A percentile compares a stretch with the other conserved stretches of the same genome.
phyloP scores from a whole-genome alignment of 1,284 basidiomycete genomes.

The Ustilago sp. region DNA sequence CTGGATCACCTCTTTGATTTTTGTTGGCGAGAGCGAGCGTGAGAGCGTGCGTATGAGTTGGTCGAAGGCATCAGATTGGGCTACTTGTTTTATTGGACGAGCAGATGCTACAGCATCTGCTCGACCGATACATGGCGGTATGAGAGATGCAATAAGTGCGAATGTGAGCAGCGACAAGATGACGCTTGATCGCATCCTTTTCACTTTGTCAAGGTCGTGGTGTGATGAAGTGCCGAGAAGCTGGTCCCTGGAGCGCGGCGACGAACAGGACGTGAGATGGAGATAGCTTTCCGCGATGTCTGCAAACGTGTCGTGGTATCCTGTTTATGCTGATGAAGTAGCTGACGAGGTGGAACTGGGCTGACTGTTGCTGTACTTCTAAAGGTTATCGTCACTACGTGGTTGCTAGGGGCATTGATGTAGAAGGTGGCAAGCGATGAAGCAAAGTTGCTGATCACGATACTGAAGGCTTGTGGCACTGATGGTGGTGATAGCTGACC shows the following conservation, averaged over 20 bases:
- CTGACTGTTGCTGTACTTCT: neutral
- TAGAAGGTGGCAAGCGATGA: neutral
- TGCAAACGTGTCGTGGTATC: neutral
- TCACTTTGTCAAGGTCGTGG: neutral
- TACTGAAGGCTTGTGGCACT: neutral
- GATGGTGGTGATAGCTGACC: neutral
- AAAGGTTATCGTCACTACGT: neutral
- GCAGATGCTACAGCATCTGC: neutral
- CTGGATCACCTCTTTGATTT: constrained; percentile 1
- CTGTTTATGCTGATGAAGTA: neutral
- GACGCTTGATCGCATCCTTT: neutral
- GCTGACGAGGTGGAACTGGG: neutral
- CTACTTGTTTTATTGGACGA: neutral
- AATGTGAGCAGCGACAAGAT: neutral
- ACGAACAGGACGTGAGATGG: neutral
- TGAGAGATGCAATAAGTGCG: constrained; percentile 4
- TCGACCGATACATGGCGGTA: neutral
- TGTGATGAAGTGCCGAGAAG: neutral
- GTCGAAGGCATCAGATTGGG: neutral
- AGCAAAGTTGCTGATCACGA: neutral
- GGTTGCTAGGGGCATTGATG: neutral
- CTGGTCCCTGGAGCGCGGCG: neutral
- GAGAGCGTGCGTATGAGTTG: constrained; percentile 7
- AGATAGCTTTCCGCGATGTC: neutral
- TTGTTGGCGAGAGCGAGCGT: constrained; percentile 4